Percentiles rank a stretch among this genome's conserved stretches.
Evolutionary conservation across 176 grass and related monocot genomes (phyloP).

Genomic region (Urochloa ruziziensis): DNA sequence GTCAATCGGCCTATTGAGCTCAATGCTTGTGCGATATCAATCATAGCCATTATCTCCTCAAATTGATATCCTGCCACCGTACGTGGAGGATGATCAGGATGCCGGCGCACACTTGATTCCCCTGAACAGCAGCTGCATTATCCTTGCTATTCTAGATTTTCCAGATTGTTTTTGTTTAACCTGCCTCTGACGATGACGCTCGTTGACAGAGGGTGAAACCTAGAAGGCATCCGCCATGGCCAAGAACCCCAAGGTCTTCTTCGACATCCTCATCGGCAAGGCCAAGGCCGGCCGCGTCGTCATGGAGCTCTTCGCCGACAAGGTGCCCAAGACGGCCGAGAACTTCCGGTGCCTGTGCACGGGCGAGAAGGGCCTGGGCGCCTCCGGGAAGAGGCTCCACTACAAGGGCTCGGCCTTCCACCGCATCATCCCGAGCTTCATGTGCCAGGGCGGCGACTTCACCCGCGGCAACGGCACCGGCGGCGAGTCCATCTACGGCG

Average conservation of each 20-base stretch:
- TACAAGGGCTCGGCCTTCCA: conserved; percentile 76
- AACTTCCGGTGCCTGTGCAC: conserved; percentile 82
- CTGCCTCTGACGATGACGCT: not conserved
- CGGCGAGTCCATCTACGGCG: conserved; percentile 72
- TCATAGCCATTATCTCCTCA: not conserved
- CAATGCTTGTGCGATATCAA: conserved; percentile 81
- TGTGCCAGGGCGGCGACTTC: conserved; percentile 87
- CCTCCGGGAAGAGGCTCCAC: conserved; percentile 55
- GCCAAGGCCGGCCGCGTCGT: conserved; percentile 51
- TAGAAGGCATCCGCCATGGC: conserved; percentile 21
- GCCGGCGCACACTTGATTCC: not conserved
- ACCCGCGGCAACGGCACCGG: conserved; percentile 70
- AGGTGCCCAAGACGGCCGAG: conserved; percentile 56
- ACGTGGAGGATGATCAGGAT: conserved; percentile 9
- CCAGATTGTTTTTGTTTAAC: not conserved
- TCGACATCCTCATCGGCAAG: conserved; percentile 71
- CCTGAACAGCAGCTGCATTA: not conserved
- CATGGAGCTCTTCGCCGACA: conserved; percentile 74
- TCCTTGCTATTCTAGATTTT: not conserved
- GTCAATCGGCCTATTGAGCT: conserved; percentile 56
- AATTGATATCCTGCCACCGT: not conserved
- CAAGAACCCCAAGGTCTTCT: conserved; percentile 81
- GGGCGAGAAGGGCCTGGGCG: conserved; percentile 53
- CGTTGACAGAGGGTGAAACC: not conserved
- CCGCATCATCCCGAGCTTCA: conserved; percentile 68